Base-by-base conservation (phyloP, 768 basidiomycete genomes). In the Suillus lakei region DNA sequence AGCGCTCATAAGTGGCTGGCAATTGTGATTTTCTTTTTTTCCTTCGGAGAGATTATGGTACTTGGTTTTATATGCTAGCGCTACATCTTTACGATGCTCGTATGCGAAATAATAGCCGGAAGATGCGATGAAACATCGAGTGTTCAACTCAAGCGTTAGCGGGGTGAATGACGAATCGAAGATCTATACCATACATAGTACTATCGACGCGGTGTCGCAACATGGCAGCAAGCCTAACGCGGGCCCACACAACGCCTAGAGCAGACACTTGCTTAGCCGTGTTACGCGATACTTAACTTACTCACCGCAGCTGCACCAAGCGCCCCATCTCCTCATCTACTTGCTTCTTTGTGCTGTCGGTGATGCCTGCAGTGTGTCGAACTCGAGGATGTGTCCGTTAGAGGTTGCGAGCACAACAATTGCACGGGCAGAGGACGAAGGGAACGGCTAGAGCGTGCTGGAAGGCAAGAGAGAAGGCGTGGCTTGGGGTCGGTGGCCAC, bases 321-420 rank as follows among this genome's bases (percentile, higher is more conserved):
- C 86, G 80, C 5, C 86, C 83, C 87, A 93, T 91, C 67, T 94
- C 92, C 54, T 87, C 84, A 70, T 86, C 86, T 26, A 91, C 93
- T 68, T 91, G 88, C 73, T 91, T 92, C 83, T 93, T 94, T 50
- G 92, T 91, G 70, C 89, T 91, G 63, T 89, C 86, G 0, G 91
- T 86, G 65, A 95, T 91, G 7, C 91, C 91, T 83, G 82, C 48
- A 96, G 79, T 12, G 95, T 93, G 70, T 96, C 91, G 70, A 97
- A 95, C 73, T 90, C 89, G 32, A 96, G 82, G n/a, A 91, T 75
- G 69, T 91, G 88, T 0, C 93, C 95, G 68, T 95, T 91, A 51
- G 83, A 86, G 0, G 89, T 93, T 5, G 91, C 87, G 21, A 95
- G 88, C 1, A 90, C 86, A 15, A 93, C 87, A 41, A 91, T 77